Base-by-base conservation (phyloP, 352 stramenopile species). In the Phytophthora sansomeana region DNA sequence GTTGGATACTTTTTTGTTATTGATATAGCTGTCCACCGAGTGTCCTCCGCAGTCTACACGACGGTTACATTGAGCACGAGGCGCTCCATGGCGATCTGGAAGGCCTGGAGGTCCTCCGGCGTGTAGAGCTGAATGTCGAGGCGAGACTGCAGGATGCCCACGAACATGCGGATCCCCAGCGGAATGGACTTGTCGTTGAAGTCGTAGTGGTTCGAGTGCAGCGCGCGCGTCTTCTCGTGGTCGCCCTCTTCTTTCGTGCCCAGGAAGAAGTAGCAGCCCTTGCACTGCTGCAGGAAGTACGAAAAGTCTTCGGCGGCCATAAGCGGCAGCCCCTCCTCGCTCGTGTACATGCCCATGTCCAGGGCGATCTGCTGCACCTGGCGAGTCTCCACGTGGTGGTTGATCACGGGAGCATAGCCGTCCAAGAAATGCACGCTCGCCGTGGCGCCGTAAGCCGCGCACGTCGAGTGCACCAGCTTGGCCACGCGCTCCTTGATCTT, bases 251-350 rank as follows among this genome's bases (percentile, higher is more conserved):
- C 85, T 56, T 92, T 93, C 16, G 85, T 95, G 32, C 87, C 87
- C 26, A 96, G 59, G 54, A 96, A 94, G 54, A 93, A 94, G 55
- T 92, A 94, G 61, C 87, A 96, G 39, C 87, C 87, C 53, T 93
- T 93, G 58, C 83, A 81, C 38, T 92, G 81, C 29, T 91, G 84
- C 28, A 96, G 54, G 57, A 83, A 96, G 69, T 97, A 99, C 13
- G 86, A 88, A 84, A 99, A 98, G 67, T 99, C 96, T 76, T 99
- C 96, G 6, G 87, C 91, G 5, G 94, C 95, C 96, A 99, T 98
- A 28, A 97, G 97, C 4, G 93, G 71, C 29, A 92, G 63, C 5
- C 88, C 87, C 32, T 89, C 73, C 39, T 91, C 78, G 48, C 93
- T 91, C 51, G 98, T 85, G 46, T 90, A 80, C 30, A 92, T 60